Base-by-base conservation (phyloP, 805 yeast species). In the Priceomyces fermenticarens region DNA sequence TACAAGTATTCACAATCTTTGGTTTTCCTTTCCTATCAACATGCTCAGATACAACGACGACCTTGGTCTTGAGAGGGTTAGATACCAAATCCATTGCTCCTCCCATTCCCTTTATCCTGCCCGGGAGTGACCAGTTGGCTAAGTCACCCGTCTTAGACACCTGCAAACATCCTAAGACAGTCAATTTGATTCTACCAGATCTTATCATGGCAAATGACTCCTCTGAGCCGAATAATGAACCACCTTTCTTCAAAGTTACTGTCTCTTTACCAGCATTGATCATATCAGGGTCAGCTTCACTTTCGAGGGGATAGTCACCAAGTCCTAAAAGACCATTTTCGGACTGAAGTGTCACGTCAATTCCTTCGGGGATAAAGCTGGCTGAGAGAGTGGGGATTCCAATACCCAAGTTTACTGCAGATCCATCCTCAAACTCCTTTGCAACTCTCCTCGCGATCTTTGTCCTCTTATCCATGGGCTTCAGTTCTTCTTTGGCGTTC, bases 71-170 rank as follows among this genome's bases (percentile, higher is more conserved):
- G 20, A 55, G 54, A 11, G 77, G 77, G 47, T 72, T 71, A 5
- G 75, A 66, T 4, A 72, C 78, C 16, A 74, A 62, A 49, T 73
- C 78, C 78, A 75, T 75, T 16, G 78, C 78, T 12, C 79, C 78
- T 17, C 79, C 79, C 73, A 73, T 75, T 13, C 79, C 79, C 51
- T 70, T 72, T 33, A 74, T 67, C 43, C 65, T 58, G 6, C 78
- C 78, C 1, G 80, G 78, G 3, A 74, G 58, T 17, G 73, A 76
- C 78, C 79, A 74, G 52, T 74, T 74, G 30, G 80, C 79, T 30
- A 74, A 62, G 42, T 75, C 79, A 30, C 79, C 79, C 35, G 45
- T 55, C 33, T 62, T 60, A 1, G 77, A 67, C 4, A 75, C 78
- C 51, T 74, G 78, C 55, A 74, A 61, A 10, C 75, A 78, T 4